Conservation (phyloP, 805 yeast genomes). For the Lachancea sp. region DNA sequence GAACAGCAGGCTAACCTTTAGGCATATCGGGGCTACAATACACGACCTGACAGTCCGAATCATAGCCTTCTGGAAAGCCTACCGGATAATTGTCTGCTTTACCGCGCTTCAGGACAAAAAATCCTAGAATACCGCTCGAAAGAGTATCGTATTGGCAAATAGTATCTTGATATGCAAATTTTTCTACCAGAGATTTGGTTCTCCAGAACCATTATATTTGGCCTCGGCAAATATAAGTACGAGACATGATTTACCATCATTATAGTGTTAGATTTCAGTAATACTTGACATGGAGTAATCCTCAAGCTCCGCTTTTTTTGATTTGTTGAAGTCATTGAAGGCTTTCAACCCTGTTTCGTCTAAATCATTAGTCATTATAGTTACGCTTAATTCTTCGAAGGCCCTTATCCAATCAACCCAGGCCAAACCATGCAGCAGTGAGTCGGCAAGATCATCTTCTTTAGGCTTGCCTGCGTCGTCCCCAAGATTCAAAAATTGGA, state of each 20-base stretch:
- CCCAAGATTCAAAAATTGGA: constrained; percentile 70
- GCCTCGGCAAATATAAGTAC: too few species aligned
- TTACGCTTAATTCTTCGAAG: constrained; percentile 10
- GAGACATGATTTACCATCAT: too few species aligned
- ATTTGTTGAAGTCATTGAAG: constrained; percentile 3
- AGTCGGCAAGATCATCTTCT: constrained; percentile 62
- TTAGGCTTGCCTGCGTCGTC: constrained; percentile 45
- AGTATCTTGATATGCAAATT: constrained; percentile 34
- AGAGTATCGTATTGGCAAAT: constrained; percentile 39
- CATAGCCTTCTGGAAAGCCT: constrained; percentile 35
- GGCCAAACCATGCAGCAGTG: constrained; percentile 54
- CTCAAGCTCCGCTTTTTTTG: neutral
- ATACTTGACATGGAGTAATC: constrained; percentile 2
- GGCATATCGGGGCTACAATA: constrained; percentile 40
- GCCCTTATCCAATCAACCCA: constrained; percentile 38
- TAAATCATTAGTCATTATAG: neutral
- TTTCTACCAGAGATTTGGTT: constrained; percentile 11
- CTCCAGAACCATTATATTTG: neutral
- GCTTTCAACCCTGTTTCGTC: neutral
- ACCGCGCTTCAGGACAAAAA: constrained; percentile 36
- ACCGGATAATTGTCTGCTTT: constrained; percentile 40
- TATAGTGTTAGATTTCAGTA: neutral
- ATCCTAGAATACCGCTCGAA: constrained; percentile 36
- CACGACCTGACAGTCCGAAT: constrained; percentile 54
- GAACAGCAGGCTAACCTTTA: constrained; percentile 48